Evolutionary conservation across 2,329 filamentous ascomycete genomes (phyloP), one percentile per base, ranked within the genome.

Genomic region (Colletotrichum gloeosporioides): DNA sequence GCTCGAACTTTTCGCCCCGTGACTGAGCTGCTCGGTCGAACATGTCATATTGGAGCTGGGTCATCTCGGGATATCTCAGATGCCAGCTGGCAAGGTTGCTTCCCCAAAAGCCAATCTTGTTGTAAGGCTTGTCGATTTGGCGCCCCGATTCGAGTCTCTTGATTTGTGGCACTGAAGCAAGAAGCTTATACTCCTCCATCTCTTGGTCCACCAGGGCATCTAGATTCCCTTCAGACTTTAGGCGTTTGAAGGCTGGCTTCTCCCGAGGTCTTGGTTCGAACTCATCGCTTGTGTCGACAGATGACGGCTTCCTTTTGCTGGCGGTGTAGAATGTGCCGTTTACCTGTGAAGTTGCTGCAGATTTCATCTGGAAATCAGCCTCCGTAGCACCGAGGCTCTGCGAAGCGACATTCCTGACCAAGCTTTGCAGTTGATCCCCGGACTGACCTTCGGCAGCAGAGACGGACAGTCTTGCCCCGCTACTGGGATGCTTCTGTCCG

Each of bases 51-150:
- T 93, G 91, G 8, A 91, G 84, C 72, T 90, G 88, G 1, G 89
- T 92, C 90, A 93, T 93, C 77, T 92, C 89, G 0, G 92, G 92
- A 78, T 93, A 93, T 67, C 90, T 82, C 6, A 92, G 85, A 78
- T 93, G 92, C 88, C 91, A 92, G 1, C 90, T 92, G 25, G 81
- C 84, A 71, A 85, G 85, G 78, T 93, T 88, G 5, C 85, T 83
- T 63, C 89, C 87, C 92, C 92, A 93, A 79, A 90, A 93, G 1
- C 86, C 86, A 8, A 85, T 87, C 78, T 93, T 92, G 78, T 88
- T 86, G 15, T 92, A 87, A 6, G 90, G 89, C 25, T 86, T 84
- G 78, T 93, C 90, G 55, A 93, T 90, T 78, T 90, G 89, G 29
- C 91, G 88, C n/a, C 87, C 87, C 0, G 90, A 91, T 34, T 87